phyloP scores from a whole-genome alignment of 2,329 filamentous ascomycete genomes.

The Aspergillus clavatus region DNA sequence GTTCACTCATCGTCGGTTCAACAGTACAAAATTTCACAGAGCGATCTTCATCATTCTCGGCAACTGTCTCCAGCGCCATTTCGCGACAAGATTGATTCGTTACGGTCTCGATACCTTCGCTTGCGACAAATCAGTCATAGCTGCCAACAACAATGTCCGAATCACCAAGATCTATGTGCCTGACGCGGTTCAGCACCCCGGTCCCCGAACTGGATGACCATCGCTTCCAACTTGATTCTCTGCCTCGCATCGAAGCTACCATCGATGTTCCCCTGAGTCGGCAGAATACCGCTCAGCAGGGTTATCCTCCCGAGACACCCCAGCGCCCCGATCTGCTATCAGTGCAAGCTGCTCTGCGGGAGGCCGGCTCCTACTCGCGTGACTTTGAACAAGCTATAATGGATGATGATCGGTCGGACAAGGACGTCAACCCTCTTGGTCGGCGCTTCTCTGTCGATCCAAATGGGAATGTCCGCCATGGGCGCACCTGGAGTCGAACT shows the following conservation, averaged over 20 bases:
- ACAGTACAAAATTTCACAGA: too few relatives aligned
- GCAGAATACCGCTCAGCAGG: conserved; percentile 43
- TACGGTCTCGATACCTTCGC: background rate
- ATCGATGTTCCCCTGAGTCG: conserved; percentile 33
- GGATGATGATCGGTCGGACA: conserved; percentile 60
- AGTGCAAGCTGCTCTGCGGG: conserved; percentile 44
- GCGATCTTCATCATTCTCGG: too few relatives aligned
- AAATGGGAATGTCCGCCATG: conserved; percentile 31
- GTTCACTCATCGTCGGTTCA: conserved; percentile 20
- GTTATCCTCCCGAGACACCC: conserved; percentile 45
- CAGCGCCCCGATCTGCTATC: conserved; percentile 46
- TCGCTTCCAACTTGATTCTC: conserved; percentile 50
- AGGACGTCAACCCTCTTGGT: conserved; percentile 32
- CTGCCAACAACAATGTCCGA: conserved; percentile 42
- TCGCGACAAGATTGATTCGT: conserved; percentile 1
- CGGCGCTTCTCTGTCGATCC: conserved; percentile 42
- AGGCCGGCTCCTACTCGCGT: conserved; percentile 52
- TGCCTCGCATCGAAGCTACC: conserved; percentile 29
- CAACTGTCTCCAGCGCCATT: background rate
- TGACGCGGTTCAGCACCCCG: conserved; percentile 60
- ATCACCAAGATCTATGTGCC: conserved; percentile 58
- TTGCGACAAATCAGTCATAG: background rate
- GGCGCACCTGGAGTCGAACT: conserved; percentile 31
- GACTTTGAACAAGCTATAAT: conserved; percentile 84
- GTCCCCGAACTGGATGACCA: conserved; percentile 77